Percentiles rank a stretch among this genome's conserved stretches.
These are phyloP conservation scores for Tilletia caries DNA, from an alignment of 1,284 basidiomycete genomes.

Conservation along the genomic window DNA sequence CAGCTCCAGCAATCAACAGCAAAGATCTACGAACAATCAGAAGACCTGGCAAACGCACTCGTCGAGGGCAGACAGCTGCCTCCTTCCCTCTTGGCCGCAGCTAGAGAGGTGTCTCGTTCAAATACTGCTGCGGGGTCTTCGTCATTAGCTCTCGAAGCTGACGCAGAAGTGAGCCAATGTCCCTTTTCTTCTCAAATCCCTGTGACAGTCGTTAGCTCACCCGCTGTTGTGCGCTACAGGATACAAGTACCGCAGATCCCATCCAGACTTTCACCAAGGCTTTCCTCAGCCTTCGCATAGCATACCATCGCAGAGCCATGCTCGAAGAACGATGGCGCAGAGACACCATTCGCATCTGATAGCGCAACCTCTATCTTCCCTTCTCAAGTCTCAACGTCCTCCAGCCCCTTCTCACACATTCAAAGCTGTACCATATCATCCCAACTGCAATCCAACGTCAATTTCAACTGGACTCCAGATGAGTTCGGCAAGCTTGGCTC, in stretches of 20 bases:
- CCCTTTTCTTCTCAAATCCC: too few relatives aligned
- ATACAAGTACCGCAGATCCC: not conserved
- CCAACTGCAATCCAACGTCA: too few relatives aligned
- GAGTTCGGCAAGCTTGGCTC: not conserved
- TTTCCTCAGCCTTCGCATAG: slow-evolving; percentile 1
- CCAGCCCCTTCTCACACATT: too few relatives aligned
- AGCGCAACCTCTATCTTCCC: not conserved
- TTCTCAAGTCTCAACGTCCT: too few relatives aligned
- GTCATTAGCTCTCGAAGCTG: not conserved
- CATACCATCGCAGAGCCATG: slow-evolving; percentile 10
- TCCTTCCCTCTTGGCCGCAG: not conserved
- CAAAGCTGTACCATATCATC: too few relatives aligned
- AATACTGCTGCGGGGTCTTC: not conserved
- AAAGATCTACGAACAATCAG: slow-evolving; percentile 11
- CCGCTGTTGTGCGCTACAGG: not conserved
- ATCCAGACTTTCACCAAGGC: slow-evolving; percentile 12
- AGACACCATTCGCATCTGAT: slow-evolving; percentile 1
- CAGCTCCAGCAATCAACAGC: slow-evolving; percentile 8
- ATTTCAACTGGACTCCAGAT: slow-evolving; percentile 2
- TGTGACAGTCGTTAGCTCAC: not conserved
- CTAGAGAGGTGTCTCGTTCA: not conserved
- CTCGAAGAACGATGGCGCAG: slow-evolving; percentile 6
- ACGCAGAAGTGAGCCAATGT: not conserved
- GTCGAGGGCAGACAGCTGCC: slow-evolving; percentile 4
- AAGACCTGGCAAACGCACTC: slow-evolving; percentile 9